phyloP scores from a whole-genome alignment of 2,329 filamentous ascomycete species.

The Westerdykella aurantiaca region DNA sequence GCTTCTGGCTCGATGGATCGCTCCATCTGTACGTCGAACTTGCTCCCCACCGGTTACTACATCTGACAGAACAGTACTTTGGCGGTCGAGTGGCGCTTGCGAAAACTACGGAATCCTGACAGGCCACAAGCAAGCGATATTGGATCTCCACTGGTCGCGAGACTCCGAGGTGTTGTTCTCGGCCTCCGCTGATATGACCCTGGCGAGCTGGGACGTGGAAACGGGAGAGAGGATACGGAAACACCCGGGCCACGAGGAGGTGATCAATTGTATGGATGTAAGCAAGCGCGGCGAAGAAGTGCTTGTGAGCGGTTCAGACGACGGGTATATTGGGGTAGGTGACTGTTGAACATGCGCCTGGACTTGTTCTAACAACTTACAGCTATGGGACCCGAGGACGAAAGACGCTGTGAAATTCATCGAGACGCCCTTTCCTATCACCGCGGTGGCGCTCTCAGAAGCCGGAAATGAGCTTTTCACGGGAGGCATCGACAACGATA shows the following conservation, averaged over 20 bases:
- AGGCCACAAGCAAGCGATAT: conserved; percentile 83
- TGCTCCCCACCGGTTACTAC: conserved; percentile 8
- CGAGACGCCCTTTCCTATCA: conserved; percentile 86
- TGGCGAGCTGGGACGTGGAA: conserved; percentile 92
- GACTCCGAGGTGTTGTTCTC: conserved; percentile 89
- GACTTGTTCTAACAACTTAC: conserved; percentile 14
- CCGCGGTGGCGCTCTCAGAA: conserved; percentile 83
- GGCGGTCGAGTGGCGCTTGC: conserved; percentile 87
- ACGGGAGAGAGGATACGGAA: conserved; percentile 86
- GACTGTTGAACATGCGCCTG: not conserved
- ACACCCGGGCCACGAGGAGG: conserved; percentile 88
- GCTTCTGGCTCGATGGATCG: conserved; percentile 95
- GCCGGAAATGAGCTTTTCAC: conserved; percentile 94
- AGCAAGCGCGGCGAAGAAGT: conserved; percentile 86
- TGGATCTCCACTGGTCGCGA: conserved; percentile 94
- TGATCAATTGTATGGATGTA: conserved; percentile 89
- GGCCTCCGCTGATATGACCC: conserved; percentile 85
- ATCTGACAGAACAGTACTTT: conserved; percentile 62
- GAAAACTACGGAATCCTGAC: conserved; percentile 88
- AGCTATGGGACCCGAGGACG: conserved; percentile 87
- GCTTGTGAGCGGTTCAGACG: conserved; percentile 85
- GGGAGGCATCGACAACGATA: conserved; percentile 93
- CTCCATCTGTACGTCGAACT: conserved; percentile 62
- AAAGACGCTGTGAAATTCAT: conserved; percentile 86
- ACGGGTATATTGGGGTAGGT: conserved; percentile 71